Evolutionary conservation across 1,139 yeast genomes (phyloP).

Genomic region (Candida glucosophila): DNA sequence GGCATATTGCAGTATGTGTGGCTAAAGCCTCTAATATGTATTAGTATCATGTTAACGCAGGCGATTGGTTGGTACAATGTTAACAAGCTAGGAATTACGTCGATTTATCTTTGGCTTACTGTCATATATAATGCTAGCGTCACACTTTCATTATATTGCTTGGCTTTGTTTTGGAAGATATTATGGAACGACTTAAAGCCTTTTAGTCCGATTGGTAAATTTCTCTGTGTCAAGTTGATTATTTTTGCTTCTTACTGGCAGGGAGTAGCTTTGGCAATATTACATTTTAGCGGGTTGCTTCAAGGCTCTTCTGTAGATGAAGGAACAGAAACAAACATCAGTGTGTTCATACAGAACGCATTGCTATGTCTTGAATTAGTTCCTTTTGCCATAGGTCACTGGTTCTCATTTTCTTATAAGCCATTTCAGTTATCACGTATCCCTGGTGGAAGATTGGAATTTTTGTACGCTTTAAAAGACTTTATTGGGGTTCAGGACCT

Average conservation of each 20-base stretch:
- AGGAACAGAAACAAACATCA: slow-evolving; percentile 31
- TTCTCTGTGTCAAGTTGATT: slow-evolving; percentile 83
- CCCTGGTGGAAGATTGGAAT: slow-evolving; percentile 61
- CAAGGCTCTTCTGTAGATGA: slow-evolving; percentile 21
- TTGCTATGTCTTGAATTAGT: slow-evolving; percentile 77
- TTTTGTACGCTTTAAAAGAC: slow-evolving; percentile 62
- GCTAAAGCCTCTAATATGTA: slow-evolving; percentile 77
- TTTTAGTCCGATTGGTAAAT: slow-evolving; percentile 86
- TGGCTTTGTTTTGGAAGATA: slow-evolving; percentile 91
- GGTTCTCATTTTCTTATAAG: slow-evolving; percentile 71
- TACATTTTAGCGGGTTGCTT: slow-evolving; percentile 49
- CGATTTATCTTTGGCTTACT: slow-evolving; percentile 60
- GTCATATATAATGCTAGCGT: slow-evolving; percentile 73
- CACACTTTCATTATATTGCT: slow-evolving; percentile 69
- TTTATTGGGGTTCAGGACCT: slow-evolving; percentile 71
- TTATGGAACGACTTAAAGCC: slow-evolving; percentile 67
- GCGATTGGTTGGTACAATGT: slow-evolving; percentile 41
- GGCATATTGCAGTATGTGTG: slow-evolving; percentile 92
- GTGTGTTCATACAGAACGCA: slow-evolving; percentile 66
- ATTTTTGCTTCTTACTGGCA: slow-evolving; percentile 98
- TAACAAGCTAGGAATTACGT: slow-evolving; percentile 39
- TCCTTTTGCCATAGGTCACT: slow-evolving; percentile 81
- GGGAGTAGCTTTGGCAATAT: slow-evolving; percentile 59
- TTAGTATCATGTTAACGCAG: slow-evolving; percentile 45
- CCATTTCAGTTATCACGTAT: slow-evolving; percentile 57